Evolutionary conservation across 2,329 filamentous ascomycete genomes (phyloP).

Genomic region (Aspergillus melleus): DNA sequence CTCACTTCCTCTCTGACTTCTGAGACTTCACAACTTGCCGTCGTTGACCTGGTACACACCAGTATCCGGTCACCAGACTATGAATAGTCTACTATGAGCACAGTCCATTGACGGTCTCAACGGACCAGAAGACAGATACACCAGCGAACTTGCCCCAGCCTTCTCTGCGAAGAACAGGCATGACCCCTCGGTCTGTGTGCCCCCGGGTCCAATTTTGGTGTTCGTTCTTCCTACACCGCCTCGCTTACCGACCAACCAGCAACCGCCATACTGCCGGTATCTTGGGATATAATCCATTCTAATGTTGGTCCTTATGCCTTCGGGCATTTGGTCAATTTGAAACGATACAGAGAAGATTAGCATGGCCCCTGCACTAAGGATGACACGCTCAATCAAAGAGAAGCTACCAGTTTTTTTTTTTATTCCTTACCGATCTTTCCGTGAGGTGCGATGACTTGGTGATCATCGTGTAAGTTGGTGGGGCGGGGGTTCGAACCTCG

Average conservation of each 20-base stretch:
- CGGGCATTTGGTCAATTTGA: slow-evolving; percentile 65
- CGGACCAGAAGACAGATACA: too few species aligned
- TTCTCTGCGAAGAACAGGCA: too few species aligned
- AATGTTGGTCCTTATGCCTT: slow-evolving; percentile 32
- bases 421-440: slow-evolving; percentile 15
- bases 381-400: slow-evolving; percentile 87
- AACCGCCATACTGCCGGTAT: not conserved
- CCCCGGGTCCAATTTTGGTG: not conserved
- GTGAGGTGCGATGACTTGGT: slow-evolving; percentile 10
- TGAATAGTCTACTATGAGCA: too few species aligned
- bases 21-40: too few species aligned
- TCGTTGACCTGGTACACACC: too few species aligned
- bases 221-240: not conserved
- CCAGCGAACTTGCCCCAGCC: not conserved
- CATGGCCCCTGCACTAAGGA: slow-evolving; percentile 88
- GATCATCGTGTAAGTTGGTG: too few species aligned
- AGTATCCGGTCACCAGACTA: too few species aligned
- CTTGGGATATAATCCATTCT: slow-evolving; percentile 25
- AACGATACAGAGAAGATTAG: slow-evolving; percentile 77
- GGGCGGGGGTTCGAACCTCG: too few species aligned
- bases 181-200: not conserved
- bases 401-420: slow-evolving; percentile 71
- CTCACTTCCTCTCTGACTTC: too few species aligned
- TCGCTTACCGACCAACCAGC: not conserved
- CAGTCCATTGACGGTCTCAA: too few species aligned